Evolutionary conservation across 2,329 filamentous ascomycete genomes (phyloP).

Genomic region (Simplicillium sp.): DNA sequence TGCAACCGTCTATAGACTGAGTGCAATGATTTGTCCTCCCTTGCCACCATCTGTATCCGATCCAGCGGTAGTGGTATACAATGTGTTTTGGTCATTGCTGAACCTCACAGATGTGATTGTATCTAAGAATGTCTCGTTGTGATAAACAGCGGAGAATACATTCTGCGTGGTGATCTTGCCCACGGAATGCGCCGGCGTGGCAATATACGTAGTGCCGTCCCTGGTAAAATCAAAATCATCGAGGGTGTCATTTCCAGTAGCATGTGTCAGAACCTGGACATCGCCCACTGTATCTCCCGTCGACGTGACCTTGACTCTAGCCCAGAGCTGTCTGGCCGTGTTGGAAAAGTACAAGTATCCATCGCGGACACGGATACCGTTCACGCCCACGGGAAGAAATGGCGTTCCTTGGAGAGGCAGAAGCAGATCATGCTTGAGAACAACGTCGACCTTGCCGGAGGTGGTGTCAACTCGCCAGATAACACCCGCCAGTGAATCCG

Average conservation of each 20-base stretch:
- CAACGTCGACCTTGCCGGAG: constrained; percentile 8
- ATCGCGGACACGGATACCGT: constrained; percentile 9
- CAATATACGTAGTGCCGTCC: constrained; percentile 8
- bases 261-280: constrained; percentile 5
- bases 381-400: constrained; percentile 10
- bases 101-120: constrained; percentile 7
- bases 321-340: constrained; percentile 7
- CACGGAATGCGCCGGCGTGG: constrained; percentile 2
- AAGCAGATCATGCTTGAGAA: constrained; percentile 6
- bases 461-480: constrained; percentile 9
- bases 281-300: constrained; percentile 2
- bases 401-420: constrained; percentile 1
- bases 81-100: constrained; percentile 9
- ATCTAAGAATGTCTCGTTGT: constrained; percentile 3
- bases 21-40: constrained; percentile 5
- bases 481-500: constrained; percentile 10
- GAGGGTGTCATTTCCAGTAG: constrained; percentile 2
- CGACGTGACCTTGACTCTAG: constrained; percentile 6
- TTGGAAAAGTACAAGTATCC: constrained; percentile 14
- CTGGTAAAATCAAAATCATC: constrained; percentile 10
- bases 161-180: constrained; percentile 1
- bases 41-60: not conserved
- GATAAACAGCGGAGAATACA: constrained; percentile 1
- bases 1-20: too few relatives aligned
- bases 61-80: constrained; percentile 9